phyloP scores from a whole-genome alignment of 2,329 filamentous ascomycete genomes.

The Tolypocladium tropicale region DNA sequence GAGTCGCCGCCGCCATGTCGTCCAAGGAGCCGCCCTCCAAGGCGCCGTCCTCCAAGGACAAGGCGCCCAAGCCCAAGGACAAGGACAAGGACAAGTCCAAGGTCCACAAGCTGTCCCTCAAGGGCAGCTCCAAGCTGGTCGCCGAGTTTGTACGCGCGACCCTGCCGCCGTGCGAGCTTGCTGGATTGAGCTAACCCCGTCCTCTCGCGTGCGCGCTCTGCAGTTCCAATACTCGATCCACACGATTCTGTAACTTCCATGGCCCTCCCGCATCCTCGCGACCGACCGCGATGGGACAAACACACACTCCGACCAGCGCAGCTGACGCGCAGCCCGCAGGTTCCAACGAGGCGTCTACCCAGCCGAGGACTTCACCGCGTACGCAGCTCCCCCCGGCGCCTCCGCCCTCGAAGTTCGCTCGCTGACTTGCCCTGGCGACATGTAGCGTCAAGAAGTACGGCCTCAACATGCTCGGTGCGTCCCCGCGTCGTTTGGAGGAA shows the following conservation, averaged over 20 bases:
- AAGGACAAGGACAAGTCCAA: conserved; percentile 66
- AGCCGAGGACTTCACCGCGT: conserved; percentile 93
- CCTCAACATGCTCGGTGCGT: conserved; percentile 79
- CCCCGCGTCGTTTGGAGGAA: not conserved
- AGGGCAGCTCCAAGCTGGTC: conserved; percentile 75
- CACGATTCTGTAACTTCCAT: conserved; percentile 65
- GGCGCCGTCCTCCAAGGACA: conserved; percentile 13
- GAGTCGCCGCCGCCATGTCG: conserved; percentile 12
- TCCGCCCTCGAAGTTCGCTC: not conserved
- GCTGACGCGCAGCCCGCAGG: conserved; percentile 29
- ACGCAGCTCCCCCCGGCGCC: conserved; percentile 21
- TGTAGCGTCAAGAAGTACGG: conserved; percentile 90
- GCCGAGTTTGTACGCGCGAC: conserved; percentile 67
- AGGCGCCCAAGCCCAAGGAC: not conserved
- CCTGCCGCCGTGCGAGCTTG: too few species aligned
- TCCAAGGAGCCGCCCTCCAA: conserved; percentile 18
- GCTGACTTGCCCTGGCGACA: not conserved
- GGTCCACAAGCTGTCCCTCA: conserved; percentile 87
- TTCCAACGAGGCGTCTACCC: conserved; percentile 84
- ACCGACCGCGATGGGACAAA: not conserved
- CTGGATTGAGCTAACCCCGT: not conserved
- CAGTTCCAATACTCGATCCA: conserved; percentile 98
- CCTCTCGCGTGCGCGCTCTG: not conserved
- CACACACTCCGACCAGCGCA: conserved; percentile 4
- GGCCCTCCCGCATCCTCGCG: not conserved